A percentile compares a stretch with the other conserved stretches of the same genome.
Conservation (phyloP, 164 flowering plant genomes). For the Vitis amurensis region DNA sequence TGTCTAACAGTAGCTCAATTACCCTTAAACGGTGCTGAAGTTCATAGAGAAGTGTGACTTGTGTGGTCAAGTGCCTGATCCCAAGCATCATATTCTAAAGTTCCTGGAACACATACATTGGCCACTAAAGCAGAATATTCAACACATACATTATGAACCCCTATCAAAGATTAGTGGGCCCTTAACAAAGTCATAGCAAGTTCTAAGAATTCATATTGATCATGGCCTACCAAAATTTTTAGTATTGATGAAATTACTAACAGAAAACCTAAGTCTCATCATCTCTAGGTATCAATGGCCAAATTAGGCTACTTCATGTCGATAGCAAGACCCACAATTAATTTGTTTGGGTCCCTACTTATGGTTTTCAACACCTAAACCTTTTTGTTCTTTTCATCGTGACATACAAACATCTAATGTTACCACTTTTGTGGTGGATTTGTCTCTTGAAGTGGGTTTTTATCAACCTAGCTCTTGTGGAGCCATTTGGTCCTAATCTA, state of each 20-base stretch:
- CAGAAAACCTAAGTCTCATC: no score
- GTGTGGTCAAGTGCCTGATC: conserved; percentile 84
- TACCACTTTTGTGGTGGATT: conserved; percentile 15
- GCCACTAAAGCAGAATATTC: conserved; percentile 55
- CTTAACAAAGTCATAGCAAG: no score
- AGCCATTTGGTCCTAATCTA: conserved; percentile 56
- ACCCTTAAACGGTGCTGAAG: conserved; percentile 66
- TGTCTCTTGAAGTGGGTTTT: conserved; percentile 60
- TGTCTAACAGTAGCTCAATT: conserved; percentile 56
- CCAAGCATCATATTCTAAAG: conserved; percentile 86
- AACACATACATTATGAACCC: no score
- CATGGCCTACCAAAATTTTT: no score
- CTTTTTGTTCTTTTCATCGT: not conserved
- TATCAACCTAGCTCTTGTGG: conserved; percentile 76
- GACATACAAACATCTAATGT: conserved; percentile 5
- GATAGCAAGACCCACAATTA: no score
- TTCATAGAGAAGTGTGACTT: conserved; percentile 77
- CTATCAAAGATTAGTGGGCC: no score
- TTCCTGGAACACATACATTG: conserved; percentile 75
- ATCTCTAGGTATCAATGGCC: not conserved
- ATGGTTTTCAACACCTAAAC: no score
- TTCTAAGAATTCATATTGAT: no score
- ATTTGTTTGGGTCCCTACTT: no score
- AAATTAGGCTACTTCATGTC: no score
- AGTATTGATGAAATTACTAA: no score